A percentile compares a stretch with the other conserved stretches of the same genome.
These are phyloP conservation scores for Fragosphaeria purpurea DNA, from an alignment of 2,329 filamentous ascomycete genomes.

Conservation along the genomic window DNA sequence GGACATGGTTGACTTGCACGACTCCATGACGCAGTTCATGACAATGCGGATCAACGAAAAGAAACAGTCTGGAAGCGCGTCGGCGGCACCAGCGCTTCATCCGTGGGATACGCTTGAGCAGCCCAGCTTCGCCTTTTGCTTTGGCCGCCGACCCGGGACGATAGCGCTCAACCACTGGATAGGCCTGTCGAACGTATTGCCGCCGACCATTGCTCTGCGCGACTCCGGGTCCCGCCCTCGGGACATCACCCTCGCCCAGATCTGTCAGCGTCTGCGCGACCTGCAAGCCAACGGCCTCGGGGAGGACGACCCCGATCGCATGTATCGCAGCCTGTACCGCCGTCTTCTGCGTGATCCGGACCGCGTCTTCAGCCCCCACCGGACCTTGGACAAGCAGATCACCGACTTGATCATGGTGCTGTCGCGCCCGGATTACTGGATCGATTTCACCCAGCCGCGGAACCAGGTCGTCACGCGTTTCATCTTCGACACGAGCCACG, in stretches of 20 bases:
- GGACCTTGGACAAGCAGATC: conserved; percentile 60
- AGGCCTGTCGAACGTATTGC: conserved; percentile 44
- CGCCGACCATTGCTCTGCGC: conserved; percentile 45
- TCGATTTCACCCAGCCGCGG: conserved; percentile 58
- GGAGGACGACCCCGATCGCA: conserved; percentile 46
- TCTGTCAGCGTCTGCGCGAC: conserved; percentile 50
- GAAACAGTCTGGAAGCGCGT: conserved; percentile 10
- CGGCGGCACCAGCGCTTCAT: conserved; percentile 29
- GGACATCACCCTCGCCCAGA: conserved; percentile 46
- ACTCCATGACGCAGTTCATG: conserved; percentile 49
- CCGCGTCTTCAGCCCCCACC: conserved; percentile 48
- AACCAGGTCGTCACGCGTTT: conserved; percentile 68
- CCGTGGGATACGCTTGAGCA: conserved; percentile 68
- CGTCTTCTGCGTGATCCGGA: conserved; percentile 60
- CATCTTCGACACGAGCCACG: conserved; percentile 51
- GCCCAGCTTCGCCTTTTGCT: conserved; percentile 59
- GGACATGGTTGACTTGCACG: conserved; percentile 40
- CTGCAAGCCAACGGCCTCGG: conserved; percentile 43
- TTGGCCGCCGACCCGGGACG: conserved; percentile 57
- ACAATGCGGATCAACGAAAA: conserved; percentile 35
- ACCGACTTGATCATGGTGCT: conserved; percentile 60
- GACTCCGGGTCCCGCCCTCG: conserved; percentile 51
- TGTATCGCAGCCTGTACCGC: conserved; percentile 57
- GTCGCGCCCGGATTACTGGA: conserved; percentile 55
- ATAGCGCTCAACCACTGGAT: conserved; percentile 64